Evolutionary conservation across 106 monocot species (phyloP), one percentile per base, ranked within the genome.

Genomic region (Hemerocallis citrina): DNA sequence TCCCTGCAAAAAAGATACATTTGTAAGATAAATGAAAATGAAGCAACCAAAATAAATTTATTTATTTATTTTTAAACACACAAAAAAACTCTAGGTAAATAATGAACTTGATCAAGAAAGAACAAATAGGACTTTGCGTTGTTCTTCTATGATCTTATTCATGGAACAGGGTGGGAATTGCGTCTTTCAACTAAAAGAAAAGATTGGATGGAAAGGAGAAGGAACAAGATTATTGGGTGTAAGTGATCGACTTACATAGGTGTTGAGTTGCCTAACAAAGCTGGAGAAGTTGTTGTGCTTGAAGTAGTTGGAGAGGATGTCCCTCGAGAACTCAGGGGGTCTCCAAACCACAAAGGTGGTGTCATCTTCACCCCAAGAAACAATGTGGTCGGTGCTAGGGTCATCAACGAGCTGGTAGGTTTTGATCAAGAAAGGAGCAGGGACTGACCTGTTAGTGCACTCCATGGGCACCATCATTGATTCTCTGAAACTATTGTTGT

Each of bases 251-350:
- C 80, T 67, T 66, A 92, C 92, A 64, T 92, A 92, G 61, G 92
- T 92, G 74, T 92, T 92, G 75, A 92, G 92, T 57, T 92, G 92
- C 62, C 92, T 78, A 25, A 92, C 84, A 66, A 92, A 92, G 75
- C 88, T 88, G 25, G 92, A 88, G 81, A 92, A 88, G 74, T 92
- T 92, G 70, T 84, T 84, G 84, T 92, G 92, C 81, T 92, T 92
- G 84, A 92, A 92, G 64, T 92, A 92, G 65, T 81, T 84, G 34
- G 88, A 88, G 14, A 92, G 60, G 70, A 92, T 63, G 37, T 92
- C 92, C 16, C 88, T 81, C 3, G 92, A 69, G 57, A 92, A 92
- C 75, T 84, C 84, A 16, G 87, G 88, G 15, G 88, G 88, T 6
- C 81, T 78, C 92, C 92, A 92, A 0, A 92, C 84, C 3, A 92